Conservation (phyloP, 208 protist genomes). For the Acanthamoeba triangularis region DNA sequence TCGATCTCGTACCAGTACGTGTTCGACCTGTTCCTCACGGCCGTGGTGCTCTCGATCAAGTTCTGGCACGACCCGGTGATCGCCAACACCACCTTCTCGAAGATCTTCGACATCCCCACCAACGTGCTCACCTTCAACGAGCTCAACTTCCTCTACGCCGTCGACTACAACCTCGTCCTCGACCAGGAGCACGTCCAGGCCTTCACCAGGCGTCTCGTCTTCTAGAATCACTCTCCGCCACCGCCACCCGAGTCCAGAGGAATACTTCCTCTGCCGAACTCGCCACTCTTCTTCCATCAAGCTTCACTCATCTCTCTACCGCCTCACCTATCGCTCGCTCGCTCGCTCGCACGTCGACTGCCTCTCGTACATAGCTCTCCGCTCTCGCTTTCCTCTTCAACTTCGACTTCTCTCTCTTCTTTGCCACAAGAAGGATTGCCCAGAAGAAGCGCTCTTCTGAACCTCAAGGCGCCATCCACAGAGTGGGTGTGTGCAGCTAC, state of each 20-base stretch:
- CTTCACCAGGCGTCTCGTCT: constrained; percentile 62
- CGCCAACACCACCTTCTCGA: constrained; percentile 73
- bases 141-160: constrained; percentile 75
- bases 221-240: neutral
- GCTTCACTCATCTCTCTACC: neutral
- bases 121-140: constrained; percentile 77
- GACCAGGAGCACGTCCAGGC: constrained; percentile 63
- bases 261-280: constrained; percentile 27
- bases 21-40: constrained; percentile 73
- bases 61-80: constrained; percentile 76
- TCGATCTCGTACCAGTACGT: constrained; percentile 67
- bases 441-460: constrained; percentile 74
- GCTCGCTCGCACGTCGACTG: neutral
- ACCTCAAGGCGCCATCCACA: neutral
- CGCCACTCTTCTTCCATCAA: neutral
- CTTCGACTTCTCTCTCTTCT: neutral
- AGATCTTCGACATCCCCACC: constrained; percentile 76
- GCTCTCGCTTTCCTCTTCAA: neutral
- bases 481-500: neutral
- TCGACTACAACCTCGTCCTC: constrained; percentile 75
- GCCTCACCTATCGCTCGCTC: too few species aligned
- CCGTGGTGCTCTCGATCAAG: constrained; percentile 74
- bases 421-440: constrained; percentile 10
- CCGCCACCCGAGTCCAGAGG: neutral
- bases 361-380: neutral